Percentiles rank a stretch among this genome's conserved stretches.
Evolutionary conservation across 495 filamentous ascomycete species (phyloP).

Genomic region (Talaromyces stipitatus): DNA sequence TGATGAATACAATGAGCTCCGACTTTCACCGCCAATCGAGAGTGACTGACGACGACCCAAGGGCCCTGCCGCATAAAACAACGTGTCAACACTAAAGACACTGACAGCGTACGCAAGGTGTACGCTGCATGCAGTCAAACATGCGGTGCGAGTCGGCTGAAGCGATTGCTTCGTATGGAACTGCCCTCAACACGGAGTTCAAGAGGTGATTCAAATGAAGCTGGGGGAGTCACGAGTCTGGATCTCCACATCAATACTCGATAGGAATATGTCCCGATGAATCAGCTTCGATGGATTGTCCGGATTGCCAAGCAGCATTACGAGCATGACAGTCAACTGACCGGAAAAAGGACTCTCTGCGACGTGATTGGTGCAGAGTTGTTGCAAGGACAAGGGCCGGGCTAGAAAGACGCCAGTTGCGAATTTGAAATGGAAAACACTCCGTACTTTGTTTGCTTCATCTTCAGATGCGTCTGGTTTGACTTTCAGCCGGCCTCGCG

Average conservation of each 20-base stretch:
- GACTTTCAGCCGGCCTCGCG: constrained; percentile 5
- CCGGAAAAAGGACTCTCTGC: background rate
- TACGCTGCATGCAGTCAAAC: background rate
- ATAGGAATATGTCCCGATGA: background rate
- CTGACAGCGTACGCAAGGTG: background rate
- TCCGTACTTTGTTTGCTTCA: background rate
- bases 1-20: background rate
- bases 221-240: background rate
- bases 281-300: background rate
- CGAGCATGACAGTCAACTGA: background rate
- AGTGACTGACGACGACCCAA: background rate
- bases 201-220: background rate
- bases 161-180: background rate
- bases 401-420: background rate
- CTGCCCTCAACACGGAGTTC: no score
- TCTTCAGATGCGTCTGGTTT: constrained; percentile 3
- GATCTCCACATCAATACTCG: background rate
- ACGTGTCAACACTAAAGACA: background rate
- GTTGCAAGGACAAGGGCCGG: background rate
- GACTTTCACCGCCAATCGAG: constrained; percentile 3
- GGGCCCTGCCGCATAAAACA: background rate
- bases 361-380: background rate
- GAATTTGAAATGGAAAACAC: no score
- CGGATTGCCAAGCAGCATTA: background rate
- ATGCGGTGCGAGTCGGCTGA: background rate